phyloP scores from a whole-genome alignment of 257 asterid species.

The Primulina tabacum region DNA sequence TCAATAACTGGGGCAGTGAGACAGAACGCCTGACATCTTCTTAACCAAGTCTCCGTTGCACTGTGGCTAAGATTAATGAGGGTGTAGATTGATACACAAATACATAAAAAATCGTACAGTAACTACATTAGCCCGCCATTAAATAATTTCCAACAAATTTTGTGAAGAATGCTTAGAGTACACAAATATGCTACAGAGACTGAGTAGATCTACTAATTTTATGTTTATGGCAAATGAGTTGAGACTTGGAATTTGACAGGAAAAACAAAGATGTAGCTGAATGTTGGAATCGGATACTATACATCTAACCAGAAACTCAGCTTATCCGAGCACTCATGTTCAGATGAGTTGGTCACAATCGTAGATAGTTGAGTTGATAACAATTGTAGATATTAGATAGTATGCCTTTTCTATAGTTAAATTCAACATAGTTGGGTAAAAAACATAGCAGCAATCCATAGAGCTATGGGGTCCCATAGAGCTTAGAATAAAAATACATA shows the following conservation, averaged over 20 bases:
- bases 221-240: not conserved
- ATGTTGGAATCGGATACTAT: not conserved
- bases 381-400: not conserved
- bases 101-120: too few species aligned
- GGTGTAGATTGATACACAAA: too few species aligned
- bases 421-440: not conserved
- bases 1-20: too few species aligned
- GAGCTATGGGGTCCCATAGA: not conserved
- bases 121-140: too few species aligned
- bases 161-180: too few species aligned
- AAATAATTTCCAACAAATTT: not conserved
- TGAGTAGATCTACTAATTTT: not conserved
- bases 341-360: not conserved
- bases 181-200: not conserved
- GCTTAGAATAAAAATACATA: constrained; percentile 37
- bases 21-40: too few species aligned
- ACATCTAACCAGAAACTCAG: constrained; percentile 1
- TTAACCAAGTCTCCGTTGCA: too few species aligned
- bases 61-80: too few species aligned
- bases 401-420: not conserved
- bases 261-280: not conserved
- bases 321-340: not conserved
- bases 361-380: not conserved
- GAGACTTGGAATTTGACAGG: not conserved
- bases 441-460: not conserved